These are phyloP conservation scores for Polychaeton citri DNA, from an alignment of 2,329 filamentous ascomycete genomes.

Conservation along the genomic window DNA sequence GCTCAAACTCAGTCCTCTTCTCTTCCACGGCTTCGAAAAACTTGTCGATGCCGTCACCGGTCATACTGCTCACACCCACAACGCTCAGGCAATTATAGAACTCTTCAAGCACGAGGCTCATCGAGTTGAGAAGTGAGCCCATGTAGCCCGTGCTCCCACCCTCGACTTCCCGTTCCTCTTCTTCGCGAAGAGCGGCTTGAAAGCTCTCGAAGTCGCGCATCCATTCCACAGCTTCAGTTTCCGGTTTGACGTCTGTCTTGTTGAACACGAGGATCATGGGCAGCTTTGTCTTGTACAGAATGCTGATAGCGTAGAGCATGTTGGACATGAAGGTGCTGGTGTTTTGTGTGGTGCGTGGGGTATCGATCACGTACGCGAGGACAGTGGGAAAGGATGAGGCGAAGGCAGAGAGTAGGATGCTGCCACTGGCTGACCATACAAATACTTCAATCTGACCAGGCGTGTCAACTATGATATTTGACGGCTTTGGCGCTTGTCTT, in stretches of 20 bases:
- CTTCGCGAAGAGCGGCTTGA: slow-evolving; percentile 67
- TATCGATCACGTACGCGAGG: slow-evolving; percentile 95
- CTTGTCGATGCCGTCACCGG: slow-evolving; percentile 78
- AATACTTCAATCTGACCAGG: slow-evolving; percentile 98
- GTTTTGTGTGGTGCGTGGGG: slow-evolving; percentile 79
- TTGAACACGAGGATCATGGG: slow-evolving; percentile 99
- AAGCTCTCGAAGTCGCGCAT: slow-evolving; percentile 99
- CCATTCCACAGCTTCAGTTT: slow-evolving; percentile 87
- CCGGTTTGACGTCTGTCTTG: slow-evolving; percentile 92
- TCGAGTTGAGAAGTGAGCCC: slow-evolving; percentile 88
- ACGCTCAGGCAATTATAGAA: slow-evolving; percentile 92
- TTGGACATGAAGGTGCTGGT: slow-evolving; percentile 99
- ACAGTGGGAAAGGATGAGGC: slow-evolving; percentile 93
- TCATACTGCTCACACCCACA: slow-evolving; percentile 86
- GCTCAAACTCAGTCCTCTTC: slow-evolving; percentile 77
- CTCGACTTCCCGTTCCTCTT: slow-evolving; percentile 66
- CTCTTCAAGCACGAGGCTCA: slow-evolving; percentile 94
- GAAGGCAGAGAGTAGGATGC: slow-evolving; percentile 82
- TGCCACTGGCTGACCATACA: slow-evolving; percentile 92
- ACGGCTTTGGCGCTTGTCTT: slow-evolving; percentile 16
- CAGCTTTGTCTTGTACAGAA: slow-evolving; percentile 95
- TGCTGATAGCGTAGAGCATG: slow-evolving; percentile 98
- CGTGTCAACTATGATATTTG: slow-evolving; percentile 85
- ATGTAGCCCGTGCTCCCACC: slow-evolving; percentile 84
- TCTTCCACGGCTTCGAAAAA: slow-evolving; percentile 83